Evolutionary conservation across 1,139 yeast species (phyloP).

Genomic region (Lodderomyces theae): DNA sequence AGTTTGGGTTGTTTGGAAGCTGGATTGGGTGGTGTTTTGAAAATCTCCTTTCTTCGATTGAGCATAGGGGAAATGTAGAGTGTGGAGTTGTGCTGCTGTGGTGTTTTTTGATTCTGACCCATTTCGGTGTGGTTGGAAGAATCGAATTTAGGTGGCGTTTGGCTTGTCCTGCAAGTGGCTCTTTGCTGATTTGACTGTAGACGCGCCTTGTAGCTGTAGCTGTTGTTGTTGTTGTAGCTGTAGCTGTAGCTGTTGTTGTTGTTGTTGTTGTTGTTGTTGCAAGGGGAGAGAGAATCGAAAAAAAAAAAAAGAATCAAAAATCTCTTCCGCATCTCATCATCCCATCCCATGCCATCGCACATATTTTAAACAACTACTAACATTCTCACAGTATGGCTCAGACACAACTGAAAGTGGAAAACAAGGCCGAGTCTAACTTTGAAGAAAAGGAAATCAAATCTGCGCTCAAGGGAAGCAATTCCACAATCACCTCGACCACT

Average conservation of each 20-base stretch:
- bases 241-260: background rate
- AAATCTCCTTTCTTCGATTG: constrained; percentile 46
- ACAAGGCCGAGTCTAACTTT: background rate
- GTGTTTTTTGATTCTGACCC: constrained; percentile 38
- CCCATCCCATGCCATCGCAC: too few species aligned
- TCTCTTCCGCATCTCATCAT: constrained; percentile 1
- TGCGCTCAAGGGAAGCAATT: constrained; percentile 14
- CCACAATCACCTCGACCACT: background rate
- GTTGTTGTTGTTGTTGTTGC: constrained; percentile 1
- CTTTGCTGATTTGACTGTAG: background rate
- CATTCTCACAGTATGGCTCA: constrained; percentile 1
- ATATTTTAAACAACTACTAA: too few species aligned
- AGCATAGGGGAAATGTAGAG: constrained; percentile 61
- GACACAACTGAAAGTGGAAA: background rate
- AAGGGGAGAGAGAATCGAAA: background rate
- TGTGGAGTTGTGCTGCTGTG: constrained; percentile 57
- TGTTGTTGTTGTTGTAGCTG: background rate
- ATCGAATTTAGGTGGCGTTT: too few species aligned
- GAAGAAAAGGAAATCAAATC: constrained; percentile 11
- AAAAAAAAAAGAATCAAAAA: too few species aligned
- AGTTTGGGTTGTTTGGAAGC: constrained; percentile 21
- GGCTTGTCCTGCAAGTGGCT: too few species aligned
- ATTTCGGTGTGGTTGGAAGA: constrained; percentile 15
- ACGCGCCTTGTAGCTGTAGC: background rate
- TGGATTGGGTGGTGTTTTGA: constrained; percentile 58